Conservation (phyloP, 116 monocot genomes). For the Cymodocea nodosa region DNA sequence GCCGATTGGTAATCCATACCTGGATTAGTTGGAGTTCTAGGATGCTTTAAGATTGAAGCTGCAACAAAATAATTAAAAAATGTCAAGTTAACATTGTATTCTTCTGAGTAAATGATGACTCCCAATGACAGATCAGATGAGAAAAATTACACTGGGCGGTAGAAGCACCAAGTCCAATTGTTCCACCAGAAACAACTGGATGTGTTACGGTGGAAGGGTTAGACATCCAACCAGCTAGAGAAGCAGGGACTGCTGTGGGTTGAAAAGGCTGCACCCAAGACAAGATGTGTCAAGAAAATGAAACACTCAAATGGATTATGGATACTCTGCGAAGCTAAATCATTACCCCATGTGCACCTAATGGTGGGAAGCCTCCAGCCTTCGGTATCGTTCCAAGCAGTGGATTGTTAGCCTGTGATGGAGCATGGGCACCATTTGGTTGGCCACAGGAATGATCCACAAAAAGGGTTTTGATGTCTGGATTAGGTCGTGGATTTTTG, state of each 20-base stretch:
- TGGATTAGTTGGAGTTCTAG: slow-evolving; percentile 43
- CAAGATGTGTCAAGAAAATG: neutral
- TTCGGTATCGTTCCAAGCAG: slow-evolving; percentile 51
- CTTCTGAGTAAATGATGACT: neutral
- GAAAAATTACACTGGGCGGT: slow-evolving; percentile 16
- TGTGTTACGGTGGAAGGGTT: slow-evolving; percentile 47
- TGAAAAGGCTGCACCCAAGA: slow-evolving; percentile 43
- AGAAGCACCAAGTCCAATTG: slow-evolving; percentile 40
- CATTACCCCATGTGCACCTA: slow-evolving; percentile 8
- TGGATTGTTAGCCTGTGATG: slow-evolving; percentile 69
- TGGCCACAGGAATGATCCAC: slow-evolving; percentile 98
- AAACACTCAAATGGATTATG: too few species aligned
- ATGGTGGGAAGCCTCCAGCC: slow-evolving; percentile 36
- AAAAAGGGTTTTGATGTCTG: slow-evolving; percentile 85
- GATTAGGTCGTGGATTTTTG: slow-evolving; percentile 49
- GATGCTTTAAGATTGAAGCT: slow-evolving; percentile 87
- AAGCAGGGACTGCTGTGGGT: slow-evolving; percentile 31
- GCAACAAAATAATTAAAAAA: neutral
- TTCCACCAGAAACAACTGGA: slow-evolving; percentile 45
- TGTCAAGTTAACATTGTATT: neutral
- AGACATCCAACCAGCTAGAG: slow-evolving; percentile 67
- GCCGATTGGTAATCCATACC: slow-evolving; percentile 45
- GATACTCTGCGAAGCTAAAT: too few species aligned
- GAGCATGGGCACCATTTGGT: slow-evolving; percentile 83
- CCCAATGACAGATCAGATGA: neutral